phyloP scores from a whole-genome alignment of 192 early-diverging fungal species.

The Powellomyces hirtus region DNA sequence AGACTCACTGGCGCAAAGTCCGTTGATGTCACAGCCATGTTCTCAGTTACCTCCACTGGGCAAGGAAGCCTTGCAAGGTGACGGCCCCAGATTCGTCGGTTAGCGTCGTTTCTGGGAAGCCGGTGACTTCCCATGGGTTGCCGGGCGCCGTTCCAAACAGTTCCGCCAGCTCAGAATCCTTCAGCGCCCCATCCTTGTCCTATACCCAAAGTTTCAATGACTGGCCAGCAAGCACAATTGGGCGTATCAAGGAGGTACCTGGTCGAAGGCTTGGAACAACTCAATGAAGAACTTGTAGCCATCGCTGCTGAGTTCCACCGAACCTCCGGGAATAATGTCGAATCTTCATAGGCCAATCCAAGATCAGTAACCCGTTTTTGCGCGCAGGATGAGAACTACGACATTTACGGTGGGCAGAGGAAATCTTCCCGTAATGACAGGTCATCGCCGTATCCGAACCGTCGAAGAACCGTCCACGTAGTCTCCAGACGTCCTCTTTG shows the following conservation, averaged over 20 bases:
- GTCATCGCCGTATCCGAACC: constrained; percentile 97
- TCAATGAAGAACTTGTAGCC: constrained; percentile 96
- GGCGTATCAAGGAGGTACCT: too few relatives aligned
- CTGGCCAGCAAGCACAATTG: neutral
- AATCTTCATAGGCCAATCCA: constrained; percentile 45
- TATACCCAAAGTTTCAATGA: constrained; percentile 27
- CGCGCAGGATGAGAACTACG: neutral
- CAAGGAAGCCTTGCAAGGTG: constrained; percentile 93
- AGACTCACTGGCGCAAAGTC: constrained; percentile 2
- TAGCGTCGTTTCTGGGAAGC: constrained; percentile 86
- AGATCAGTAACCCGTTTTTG: constrained; percentile 1
- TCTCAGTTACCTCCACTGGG: constrained; percentile 95
- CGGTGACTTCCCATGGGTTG: constrained; percentile 88
- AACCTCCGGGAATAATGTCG: constrained; percentile 86
- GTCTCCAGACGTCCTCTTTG: constrained; percentile 96
- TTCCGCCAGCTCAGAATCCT: constrained; percentile 74
- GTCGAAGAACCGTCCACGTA: constrained; percentile 94
- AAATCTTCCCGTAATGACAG: constrained; percentile 88
- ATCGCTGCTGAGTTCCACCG: constrained; percentile 88
- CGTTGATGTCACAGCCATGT: neutral
- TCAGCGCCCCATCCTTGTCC: constrained; percentile 96
- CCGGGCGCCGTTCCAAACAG: constrained; percentile 88
- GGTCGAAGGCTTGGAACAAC: constrained; percentile 90
- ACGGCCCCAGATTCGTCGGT: constrained; percentile 84
- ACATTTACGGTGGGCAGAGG: constrained; percentile 71